Evolutionary conservation across 305 asterid genomes (phyloP), one percentile per base, ranked within the genome.

Genomic region (Salvia sclarea): DNA sequence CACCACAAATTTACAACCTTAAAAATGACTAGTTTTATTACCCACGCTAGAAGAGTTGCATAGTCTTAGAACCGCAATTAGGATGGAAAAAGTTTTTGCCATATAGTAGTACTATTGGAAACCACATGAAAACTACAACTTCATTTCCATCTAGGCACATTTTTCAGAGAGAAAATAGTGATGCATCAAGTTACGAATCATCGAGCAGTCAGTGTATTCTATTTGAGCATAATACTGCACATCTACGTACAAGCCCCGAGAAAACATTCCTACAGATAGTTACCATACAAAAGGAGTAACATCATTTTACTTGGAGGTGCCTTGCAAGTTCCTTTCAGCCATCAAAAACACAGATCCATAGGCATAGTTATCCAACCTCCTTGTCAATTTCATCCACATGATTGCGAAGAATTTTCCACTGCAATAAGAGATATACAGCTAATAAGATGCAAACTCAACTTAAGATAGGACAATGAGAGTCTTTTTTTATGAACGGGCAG

Each of bases 321-420:
- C 33, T 43, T 8, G 11, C 40, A 2, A 30, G 16, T 33, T 66
- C 40, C 61, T 40, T 49, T 22, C 35, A 59, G 16, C 9, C 10
- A 35, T 3, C 37, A 40, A 66, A 52, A 59, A 28, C 16, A 33
- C 30, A 5, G 22, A 48, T 13, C 44, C 47, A 5, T 12, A 33
- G 7, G 7, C 37, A 45, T 10, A 8, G 6, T 58, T 69, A 78
- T 16, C 5, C 67, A 12, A 78, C 3, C 73, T 68, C 79, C 71
- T 74, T 43, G 48, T 78, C 73, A 31, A 78, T 78, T 64, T 78
- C 82, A 64, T 78, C 82, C 33, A 54, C 79, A 30, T 78, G 82
- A n/a, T 78, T 79, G 44, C 54, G 31, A 6, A 78, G 79, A 50
- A 73, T 73, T 58, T 78, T 69, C 82, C 82, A 78, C 82, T 78